These are phyloP conservation scores for Mediolabrus comicus DNA, from an alignment of 108 stramenopile species.

Conservation along the genomic window DNA sequence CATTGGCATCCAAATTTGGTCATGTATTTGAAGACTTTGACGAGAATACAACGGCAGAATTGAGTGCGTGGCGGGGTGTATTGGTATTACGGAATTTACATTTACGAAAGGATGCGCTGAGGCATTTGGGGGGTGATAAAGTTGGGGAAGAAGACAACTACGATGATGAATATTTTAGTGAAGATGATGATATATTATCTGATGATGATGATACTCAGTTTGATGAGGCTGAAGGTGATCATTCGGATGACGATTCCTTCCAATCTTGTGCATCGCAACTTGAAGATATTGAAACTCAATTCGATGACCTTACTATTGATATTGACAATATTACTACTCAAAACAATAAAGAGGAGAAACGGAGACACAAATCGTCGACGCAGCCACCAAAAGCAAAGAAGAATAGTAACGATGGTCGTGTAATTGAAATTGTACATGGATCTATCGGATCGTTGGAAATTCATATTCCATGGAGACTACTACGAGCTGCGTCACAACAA, in stretches of 20 bases:
- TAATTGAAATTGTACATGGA: conserved; percentile 61
- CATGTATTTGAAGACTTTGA: conserved; percentile 67
- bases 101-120: conserved; percentile 53
- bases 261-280: conserved; percentile 14
- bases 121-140: conserved; percentile 26
- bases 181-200: background rate
- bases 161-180: conserved; percentile 8
- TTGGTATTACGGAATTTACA: conserved; percentile 53
- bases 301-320: background rate
- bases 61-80: conserved; percentile 75
- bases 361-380: background rate
- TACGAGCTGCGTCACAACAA: conserved; percentile 7
- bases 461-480: conserved; percentile 60
- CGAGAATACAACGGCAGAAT: conserved; percentile 34
- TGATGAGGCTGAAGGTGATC: conserved; percentile 3
- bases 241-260: conserved; percentile 16
- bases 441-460: conserved; percentile 60
- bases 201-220: background rate
- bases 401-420: conserved; percentile 21
- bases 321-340: background rate
- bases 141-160: background rate
- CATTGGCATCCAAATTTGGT: conserved; percentile 61
- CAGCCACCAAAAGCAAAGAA: background rate
- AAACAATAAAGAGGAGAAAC: background rate
- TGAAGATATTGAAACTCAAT: conserved; percentile 6